Evolutionary conservation across 176 grass and related monocot species (phyloP).

Genomic region (Aegilops umbellulata): DNA sequence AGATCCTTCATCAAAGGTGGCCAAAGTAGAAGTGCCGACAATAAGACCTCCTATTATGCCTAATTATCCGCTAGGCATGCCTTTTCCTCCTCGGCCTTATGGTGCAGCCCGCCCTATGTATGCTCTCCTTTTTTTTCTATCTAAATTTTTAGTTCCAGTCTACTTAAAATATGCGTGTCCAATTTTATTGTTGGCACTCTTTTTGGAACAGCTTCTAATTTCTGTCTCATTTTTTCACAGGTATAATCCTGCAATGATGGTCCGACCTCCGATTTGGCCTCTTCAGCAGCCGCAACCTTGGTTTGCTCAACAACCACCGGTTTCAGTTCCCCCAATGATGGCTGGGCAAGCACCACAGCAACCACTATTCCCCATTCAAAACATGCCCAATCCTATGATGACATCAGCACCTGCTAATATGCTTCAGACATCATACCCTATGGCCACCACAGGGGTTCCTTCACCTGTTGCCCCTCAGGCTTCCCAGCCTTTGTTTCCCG

Average conservation of each 20-base stretch:
- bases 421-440: conserved; percentile 58
- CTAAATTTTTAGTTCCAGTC: background rate
- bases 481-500: conserved; percentile 91
- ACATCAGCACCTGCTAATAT: conserved; percentile 50
- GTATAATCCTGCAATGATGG: conserved; percentile 72
- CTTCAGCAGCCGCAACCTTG: conserved; percentile 54
- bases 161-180: background rate
- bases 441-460: conserved; percentile 56
- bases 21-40: conserved; percentile 75
- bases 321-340: conserved; percentile 47
- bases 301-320: conserved; percentile 59
- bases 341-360: conserved; percentile 53
- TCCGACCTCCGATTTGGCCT: conserved; percentile 58
- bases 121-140: conserved; percentile 20
- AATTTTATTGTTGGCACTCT: background rate
- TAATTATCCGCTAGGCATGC: conserved; percentile 49
- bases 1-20: conserved; percentile 64
- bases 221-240: conserved; percentile 43
- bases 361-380: conserved; percentile 92
- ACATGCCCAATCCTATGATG: conserved; percentile 62
- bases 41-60: conserved; percentile 57
- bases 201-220: conserved; percentile 12
- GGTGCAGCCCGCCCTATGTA: conserved; percentile 76
- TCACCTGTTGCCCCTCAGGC: conserved; percentile 51
- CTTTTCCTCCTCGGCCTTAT: conserved; percentile 66